Evolutionary conservation across 257 asterid species (phyloP), one percentile per base, ranked within the genome.

Genomic region (Solanum etuberosum): DNA sequence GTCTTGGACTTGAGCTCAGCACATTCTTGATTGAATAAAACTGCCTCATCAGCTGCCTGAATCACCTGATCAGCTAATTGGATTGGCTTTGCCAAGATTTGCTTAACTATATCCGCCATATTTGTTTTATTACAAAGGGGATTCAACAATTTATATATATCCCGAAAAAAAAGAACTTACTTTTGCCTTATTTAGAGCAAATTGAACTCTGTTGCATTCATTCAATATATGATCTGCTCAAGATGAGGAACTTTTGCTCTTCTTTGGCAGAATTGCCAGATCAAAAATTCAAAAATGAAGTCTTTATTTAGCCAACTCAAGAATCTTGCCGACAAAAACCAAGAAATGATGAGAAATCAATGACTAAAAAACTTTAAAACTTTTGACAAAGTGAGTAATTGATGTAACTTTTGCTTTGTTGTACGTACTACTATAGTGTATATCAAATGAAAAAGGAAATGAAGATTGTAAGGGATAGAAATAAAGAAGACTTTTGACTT

Each of bases 31-130:
- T 85, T 89, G 87, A 81, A 88, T 15, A 83, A 82, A 85, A 83
- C 61, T 5, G 90, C 94, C 43, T 89, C 90, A 25, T 89, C 93
- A 3, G 91, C 93, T 3, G 90, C 93, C 87, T 91, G 89, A 11
- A 42, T 88, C 16, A 92, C 91, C 25, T 92, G 93, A 72, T 90
- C 93, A 2, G 92, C 91, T 35, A 92, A 85, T 34, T 91, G 91
- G 59, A 92, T 92, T 83, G 93, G 91, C 59, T 86, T 92, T 18
- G 88, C 89, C 14, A 92, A 89, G 90, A 92, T 92, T 88, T 87
- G 90, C 70, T 92, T 88, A 87, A 92, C 92, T 81, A 87, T 40
- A 77, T 92, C 92, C 46, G 90, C 93, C 92, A 91, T 91, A 40
- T 12, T 74, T 37, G 29, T 38, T 38, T 74, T 73, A 73, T 73